Evolutionary conservation across 805 yeast species (phyloP).

Genomic region (Isabelozyma heimii): DNA sequence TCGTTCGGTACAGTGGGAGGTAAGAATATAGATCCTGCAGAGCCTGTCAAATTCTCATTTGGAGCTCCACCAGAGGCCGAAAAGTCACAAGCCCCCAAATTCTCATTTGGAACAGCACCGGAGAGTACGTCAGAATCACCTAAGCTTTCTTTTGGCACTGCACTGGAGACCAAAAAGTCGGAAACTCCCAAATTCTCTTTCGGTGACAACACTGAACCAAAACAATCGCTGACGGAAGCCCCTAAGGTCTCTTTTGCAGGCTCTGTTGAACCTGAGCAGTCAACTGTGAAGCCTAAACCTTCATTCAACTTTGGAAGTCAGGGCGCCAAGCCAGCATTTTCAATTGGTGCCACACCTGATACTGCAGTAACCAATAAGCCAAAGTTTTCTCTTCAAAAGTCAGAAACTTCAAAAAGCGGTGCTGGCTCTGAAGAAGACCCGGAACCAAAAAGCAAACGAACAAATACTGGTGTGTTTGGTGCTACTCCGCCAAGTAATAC

Average conservation of each 20-base stretch:
- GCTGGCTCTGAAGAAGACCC: not conserved
- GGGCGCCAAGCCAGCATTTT: conserved; percentile 1
- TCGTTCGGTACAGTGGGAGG: conserved; percentile 14
- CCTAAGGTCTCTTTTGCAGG: conserved; percentile 15
- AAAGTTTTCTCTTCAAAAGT: conserved; percentile 8
- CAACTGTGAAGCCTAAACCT: not conserved
- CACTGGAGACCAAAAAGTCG: not conserved
- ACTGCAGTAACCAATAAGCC: not conserved
- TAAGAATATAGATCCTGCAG: no score
- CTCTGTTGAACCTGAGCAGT: not conserved
- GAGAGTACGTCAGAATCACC: not conserved
- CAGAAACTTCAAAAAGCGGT: not conserved
- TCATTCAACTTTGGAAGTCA: conserved; percentile 7
- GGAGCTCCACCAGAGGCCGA: not conserved
- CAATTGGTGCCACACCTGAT: not conserved
- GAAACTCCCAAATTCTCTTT: not conserved
- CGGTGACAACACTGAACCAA: not conserved
- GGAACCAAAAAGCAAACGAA: not conserved
- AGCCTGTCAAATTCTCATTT: conserved; percentile 10
- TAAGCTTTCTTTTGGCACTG: conserved; percentile 8
- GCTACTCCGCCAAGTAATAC: not conserved
- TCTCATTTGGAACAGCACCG: conserved; percentile 7
- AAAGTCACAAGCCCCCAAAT: conserved; percentile 2
- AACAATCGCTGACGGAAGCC: conserved; percentile 5
- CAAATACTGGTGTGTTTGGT: not conserved